Percentiles rank a stretch among this genome's conserved stretches.
Conservation (phyloP, 1,139 yeast species). For the Suhomyces terraborum region DNA sequence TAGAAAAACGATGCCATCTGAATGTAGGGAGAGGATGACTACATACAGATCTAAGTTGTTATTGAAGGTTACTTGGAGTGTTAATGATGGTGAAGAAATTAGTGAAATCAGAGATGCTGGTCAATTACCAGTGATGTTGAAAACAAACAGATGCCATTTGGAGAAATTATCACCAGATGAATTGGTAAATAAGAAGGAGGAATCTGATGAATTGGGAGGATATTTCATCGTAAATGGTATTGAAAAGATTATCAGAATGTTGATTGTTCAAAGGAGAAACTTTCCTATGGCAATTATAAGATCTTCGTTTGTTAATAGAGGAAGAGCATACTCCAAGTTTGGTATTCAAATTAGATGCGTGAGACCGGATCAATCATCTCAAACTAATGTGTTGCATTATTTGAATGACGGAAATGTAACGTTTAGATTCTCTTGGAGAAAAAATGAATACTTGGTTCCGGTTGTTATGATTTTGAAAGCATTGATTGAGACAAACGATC, state of each 20-base stretch:
- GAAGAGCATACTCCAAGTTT: constrained; percentile 80
- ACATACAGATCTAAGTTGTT: constrained; percentile 74
- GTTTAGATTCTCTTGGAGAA: constrained; percentile 95
- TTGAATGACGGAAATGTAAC: constrained; percentile 95
- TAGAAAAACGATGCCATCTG: constrained; percentile 83
- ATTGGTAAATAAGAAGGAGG: constrained; percentile 78
- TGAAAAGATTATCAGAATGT: constrained; percentile 94
- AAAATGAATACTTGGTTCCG: constrained; percentile 92
- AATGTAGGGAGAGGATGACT: constrained; percentile 86
- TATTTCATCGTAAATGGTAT: constrained; percentile 96
- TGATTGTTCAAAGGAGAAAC: constrained; percentile 95
- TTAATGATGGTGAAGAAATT: constrained; percentile 82
- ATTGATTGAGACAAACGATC: constrained; percentile 83
- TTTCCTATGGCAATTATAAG: constrained; percentile 98
- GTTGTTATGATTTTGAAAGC: constrained; percentile 93
- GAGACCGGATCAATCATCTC: constrained; percentile 96
- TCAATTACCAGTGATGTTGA: constrained; percentile 85
- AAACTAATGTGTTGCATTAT: constrained; percentile 93
- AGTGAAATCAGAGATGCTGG: constrained; percentile 91
- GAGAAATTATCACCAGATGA: constrained; percentile 81
- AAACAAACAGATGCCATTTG: constrained; percentile 87
- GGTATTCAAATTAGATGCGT: constrained; percentile 96
- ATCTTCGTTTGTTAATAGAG: constrained; percentile 93
- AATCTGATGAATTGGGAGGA: constrained; percentile 95
- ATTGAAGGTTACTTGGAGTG: constrained; percentile 78